These are phyloP conservation scores for Verbascum thapsus DNA, from an alignment of 257 asterid species.

Conservation along the genomic window DNA sequence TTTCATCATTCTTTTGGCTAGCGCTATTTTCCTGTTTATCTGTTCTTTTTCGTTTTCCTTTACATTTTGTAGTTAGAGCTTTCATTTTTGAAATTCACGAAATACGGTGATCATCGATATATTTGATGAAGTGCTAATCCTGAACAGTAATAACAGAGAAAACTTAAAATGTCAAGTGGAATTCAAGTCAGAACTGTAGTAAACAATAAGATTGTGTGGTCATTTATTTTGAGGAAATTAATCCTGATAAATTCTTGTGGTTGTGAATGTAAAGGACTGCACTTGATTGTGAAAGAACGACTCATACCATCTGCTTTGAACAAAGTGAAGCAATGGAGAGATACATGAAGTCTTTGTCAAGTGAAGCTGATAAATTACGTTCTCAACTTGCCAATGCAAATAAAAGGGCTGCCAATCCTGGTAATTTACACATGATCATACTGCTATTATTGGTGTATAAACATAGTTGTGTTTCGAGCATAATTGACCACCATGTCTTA, in stretches of 20 bases:
- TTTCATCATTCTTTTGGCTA: background rate
- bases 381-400: slow-evolving; percentile 71
- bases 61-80: background rate
- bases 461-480: slow-evolving; percentile 22
- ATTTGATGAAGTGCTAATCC: too few relatives aligned
- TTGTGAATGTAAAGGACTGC: slow-evolving; percentile 63
- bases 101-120: too few relatives aligned
- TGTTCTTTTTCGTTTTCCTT: slow-evolving; percentile 5
- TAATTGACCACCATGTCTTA: slow-evolving; percentile 16
- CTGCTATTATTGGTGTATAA: slow-evolving; percentile 2
- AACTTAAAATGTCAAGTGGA: too few relatives aligned
- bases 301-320: slow-evolving; percentile 50
- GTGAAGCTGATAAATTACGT: slow-evolving; percentile 62
- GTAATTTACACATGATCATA: slow-evolving; percentile 34
- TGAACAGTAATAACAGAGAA: too few relatives aligned
- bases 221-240: slow-evolving; percentile 4
- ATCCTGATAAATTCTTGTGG: slow-evolving; percentile 15
- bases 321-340: slow-evolving; percentile 72
- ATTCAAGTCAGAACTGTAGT: background rate
- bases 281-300: slow-evolving; percentile 70
- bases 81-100: too few relatives aligned
- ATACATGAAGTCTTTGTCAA: slow-evolving; percentile 53
- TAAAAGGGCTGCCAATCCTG: slow-evolving; percentile 52
- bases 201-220: slow-evolving; percentile 13
- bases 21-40: slow-evolving; percentile 15